A percentile compares a stretch with the other conserved stretches of the same genome.
Conservation (phyloP, 192 early-diverging fungal genomes). For the Geranomyces variabilis region DNA sequence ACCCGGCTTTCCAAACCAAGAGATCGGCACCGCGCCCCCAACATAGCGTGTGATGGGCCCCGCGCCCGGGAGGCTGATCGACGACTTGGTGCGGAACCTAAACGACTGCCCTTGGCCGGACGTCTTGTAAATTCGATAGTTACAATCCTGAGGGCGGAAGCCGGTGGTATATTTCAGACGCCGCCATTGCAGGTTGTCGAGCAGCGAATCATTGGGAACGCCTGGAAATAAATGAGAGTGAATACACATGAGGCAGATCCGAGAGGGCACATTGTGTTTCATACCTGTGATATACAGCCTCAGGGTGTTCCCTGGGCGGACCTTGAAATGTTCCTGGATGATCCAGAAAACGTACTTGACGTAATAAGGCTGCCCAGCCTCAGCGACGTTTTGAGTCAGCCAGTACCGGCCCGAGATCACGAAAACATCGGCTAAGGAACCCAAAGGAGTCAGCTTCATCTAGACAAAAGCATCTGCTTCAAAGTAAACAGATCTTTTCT, state of each 20-base stretch:
- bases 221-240: not conserved
- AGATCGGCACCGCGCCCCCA: not conserved
- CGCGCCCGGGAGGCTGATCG: not conserved
- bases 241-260: not conserved
- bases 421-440: not conserved
- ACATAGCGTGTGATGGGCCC: not conserved
- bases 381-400: not conserved
- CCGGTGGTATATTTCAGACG: not conserved
- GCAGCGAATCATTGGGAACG: not conserved
- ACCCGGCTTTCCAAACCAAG: not conserved
- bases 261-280: not conserved
- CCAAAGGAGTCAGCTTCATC: no score
- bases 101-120: not conserved
- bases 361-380: not conserved
- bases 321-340: conserved; percentile 4
- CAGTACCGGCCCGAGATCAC: not conserved
- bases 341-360: conserved; percentile 9
- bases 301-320: not conserved
- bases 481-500: no score
- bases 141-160: conserved; percentile 6
- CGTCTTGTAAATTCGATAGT: conserved; percentile 1
- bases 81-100: not conserved
- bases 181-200: not conserved
- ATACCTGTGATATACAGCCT: conserved; percentile 9
- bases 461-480: no score